Conservation (phyloP, 2,329 filamentous ascomycete species). For the Aspergillus nomiae region DNA sequence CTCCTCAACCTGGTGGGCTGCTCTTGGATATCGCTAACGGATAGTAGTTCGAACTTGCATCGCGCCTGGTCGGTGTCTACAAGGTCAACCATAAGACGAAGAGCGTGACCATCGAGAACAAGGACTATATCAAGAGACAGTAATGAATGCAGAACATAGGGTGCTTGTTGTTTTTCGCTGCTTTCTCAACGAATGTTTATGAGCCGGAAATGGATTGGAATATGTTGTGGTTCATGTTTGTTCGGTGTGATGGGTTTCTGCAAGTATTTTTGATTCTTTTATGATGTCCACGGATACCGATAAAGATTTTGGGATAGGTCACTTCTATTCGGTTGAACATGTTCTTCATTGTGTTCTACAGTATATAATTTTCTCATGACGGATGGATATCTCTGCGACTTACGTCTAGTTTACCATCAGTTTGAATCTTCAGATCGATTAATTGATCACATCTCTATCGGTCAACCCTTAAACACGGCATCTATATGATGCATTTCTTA, state of each 20-base stretch:
- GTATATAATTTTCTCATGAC: not conserved
- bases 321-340: not conserved
- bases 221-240: not conserved
- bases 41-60: conserved; percentile 81
- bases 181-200: conserved; percentile 5
- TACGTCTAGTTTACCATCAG: not conserved
- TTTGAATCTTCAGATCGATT: not conserved
- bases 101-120: conserved; percentile 86
- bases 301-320: not conserved
- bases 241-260: not conserved
- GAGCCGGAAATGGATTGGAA: conserved; percentile 9
- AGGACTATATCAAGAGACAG: conserved; percentile 65
- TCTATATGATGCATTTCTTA: no score
- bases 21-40: conserved; percentile 12
- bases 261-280: not conserved
- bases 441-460: not conserved
- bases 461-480: no score
- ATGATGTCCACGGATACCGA: not conserved
- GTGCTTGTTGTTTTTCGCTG: conserved; percentile 3
- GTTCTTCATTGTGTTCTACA: not conserved
- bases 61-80: conserved; percentile 92
- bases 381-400: not conserved
- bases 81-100: conserved; percentile 99
- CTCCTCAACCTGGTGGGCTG: not conserved
- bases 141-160: conserved; percentile 20